These are phyloP conservation scores for Russula foetens DNA, from an alignment of 768 basidiomycete species.

Conservation along the genomic window DNA sequence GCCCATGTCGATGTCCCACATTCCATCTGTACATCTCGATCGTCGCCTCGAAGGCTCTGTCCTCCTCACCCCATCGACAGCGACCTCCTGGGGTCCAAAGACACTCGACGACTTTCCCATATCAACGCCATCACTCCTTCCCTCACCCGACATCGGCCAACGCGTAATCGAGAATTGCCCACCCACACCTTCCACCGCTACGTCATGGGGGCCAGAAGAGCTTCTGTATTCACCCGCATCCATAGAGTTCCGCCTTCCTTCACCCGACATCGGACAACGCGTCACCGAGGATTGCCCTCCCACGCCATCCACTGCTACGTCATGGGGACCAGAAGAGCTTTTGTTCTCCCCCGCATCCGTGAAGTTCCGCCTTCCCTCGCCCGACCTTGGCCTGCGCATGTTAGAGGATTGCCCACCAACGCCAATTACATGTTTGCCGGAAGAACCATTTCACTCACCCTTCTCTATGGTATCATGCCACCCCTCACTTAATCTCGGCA, in stretches of 20 bases:
- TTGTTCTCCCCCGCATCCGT: conserved; percentile 14
- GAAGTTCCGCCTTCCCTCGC: conserved; percentile 18
- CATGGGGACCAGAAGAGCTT: conserved; percentile 18
- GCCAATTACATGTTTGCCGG: conserved; percentile 13
- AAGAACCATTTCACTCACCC: neutral
- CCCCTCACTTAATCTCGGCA: conserved; percentile 30
- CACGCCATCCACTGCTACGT: conserved; percentile 21
- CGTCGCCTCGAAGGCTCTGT: conserved; percentile 49
- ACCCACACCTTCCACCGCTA: conserved; percentile 21
- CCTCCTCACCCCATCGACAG: conserved; percentile 33
- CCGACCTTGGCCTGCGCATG: conserved; percentile 40
- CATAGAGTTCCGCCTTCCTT: conserved; percentile 19
- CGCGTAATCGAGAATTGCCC: conserved; percentile 24
- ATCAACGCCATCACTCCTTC: conserved; percentile 15
- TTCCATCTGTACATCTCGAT: conserved; percentile 50
- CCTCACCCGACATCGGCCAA: conserved; percentile 26
- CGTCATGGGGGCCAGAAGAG: conserved; percentile 19
- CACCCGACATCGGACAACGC: conserved; percentile 26
- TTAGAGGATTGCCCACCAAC: conserved; percentile 35
- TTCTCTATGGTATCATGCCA: neutral
- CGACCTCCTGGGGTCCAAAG: conserved; percentile 23
- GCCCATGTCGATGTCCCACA: conserved; percentile 30
- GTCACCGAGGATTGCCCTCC: conserved; percentile 23
- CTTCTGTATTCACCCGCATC: conserved; percentile 15
- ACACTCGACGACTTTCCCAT: conserved; percentile 13